These are phyloP conservation scores for Coprinopsis sp. DNA, from an alignment of 768 basidiomycete genomes.

Conservation along the genomic window DNA sequence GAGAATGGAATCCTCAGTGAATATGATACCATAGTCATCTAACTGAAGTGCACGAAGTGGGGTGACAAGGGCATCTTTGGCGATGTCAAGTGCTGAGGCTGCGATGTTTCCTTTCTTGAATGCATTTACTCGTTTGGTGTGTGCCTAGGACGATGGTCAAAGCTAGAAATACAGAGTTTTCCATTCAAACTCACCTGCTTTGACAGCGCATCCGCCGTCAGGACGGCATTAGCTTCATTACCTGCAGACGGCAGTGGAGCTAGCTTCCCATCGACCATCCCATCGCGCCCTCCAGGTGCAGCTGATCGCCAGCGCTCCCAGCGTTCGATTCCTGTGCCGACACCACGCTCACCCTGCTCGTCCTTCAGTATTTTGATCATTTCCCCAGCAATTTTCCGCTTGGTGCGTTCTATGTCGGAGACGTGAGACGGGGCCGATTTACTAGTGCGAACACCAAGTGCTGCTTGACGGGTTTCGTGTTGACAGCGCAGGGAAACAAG, in stretches of 20 bases:
- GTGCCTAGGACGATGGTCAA: neutral
- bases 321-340: constrained; percentile 10
- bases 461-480: constrained; percentile 20
- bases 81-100: neutral
- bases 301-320: constrained; percentile 8
- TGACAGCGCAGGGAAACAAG: too few relatives aligned
- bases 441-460: constrained; percentile 6
- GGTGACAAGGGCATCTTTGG: constrained; percentile 7
- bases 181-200: constrained; percentile 11
- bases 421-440: neutral
- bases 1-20: neutral
- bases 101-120: neutral
- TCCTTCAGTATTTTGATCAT: constrained; percentile 10
- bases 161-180: neutral
- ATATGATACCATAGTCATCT: constrained; percentile 14
- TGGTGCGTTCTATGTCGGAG: constrained; percentile 1
- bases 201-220: constrained; percentile 5
- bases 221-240: constrained; percentile 16
- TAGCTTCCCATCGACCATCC: constrained; percentile 3
- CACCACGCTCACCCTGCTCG: constrained; percentile 8
- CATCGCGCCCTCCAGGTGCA: constrained; percentile 9
- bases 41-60: constrained; percentile 9
- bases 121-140: constrained; percentile 5
- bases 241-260: constrained; percentile 6
- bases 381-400: constrained; percentile 1